Evolutionary conservation across 1,284 basidiomycete genomes (phyloP), one percentile per base, ranked within the genome.

Genomic region (Papiliotrema nemorosa): DNA sequence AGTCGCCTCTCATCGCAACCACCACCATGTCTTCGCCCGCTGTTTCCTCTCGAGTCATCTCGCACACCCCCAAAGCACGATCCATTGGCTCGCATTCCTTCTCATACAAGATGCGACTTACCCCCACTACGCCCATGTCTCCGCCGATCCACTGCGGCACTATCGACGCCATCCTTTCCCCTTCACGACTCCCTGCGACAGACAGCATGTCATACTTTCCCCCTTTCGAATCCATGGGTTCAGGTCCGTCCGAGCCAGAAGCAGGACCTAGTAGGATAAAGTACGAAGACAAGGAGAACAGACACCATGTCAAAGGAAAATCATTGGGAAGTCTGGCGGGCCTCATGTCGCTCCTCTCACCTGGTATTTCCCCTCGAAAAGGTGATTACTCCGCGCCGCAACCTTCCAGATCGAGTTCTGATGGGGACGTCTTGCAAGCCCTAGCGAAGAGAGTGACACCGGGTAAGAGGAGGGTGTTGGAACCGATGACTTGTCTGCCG

Each of bases 141-240:
- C 29, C 26, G 6, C 25, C 57, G 14, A 50, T 50, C 3, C 26
- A 50, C 33, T 59, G 49, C 33, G 25, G 43, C 45, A 57, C 47
- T 54, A 25, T 14, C 40, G 16, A 37, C 27, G 29, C 24, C 50
- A 33, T 43, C 18, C 50, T 20, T 7, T 59, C 57, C 3, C 64
- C 64, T 0, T 63, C 60, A 2, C 54, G 59, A 18, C 54, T 66
- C n/a, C 64, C 64, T 10, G 39, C 54, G 7, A 63, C 62, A 6
- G 53, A 63, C 33, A 47, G 44, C n/a, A 53, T 66, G 25, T 64
- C 62, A 6, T 66, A 64, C 41, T 66, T 66, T 44, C 64, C 64
- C 3, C 64, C 64, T 1, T 66, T 66, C 48, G 64, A 66, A 29
- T 41, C 46, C 14, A 66, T 66, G 64, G 64, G 62, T 14, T 57